Evolutionary conservation across 345 rosid genomes (phyloP), one percentile per base, ranked within the genome.

Genomic region (Eucalyptus cloeziana): DNA sequence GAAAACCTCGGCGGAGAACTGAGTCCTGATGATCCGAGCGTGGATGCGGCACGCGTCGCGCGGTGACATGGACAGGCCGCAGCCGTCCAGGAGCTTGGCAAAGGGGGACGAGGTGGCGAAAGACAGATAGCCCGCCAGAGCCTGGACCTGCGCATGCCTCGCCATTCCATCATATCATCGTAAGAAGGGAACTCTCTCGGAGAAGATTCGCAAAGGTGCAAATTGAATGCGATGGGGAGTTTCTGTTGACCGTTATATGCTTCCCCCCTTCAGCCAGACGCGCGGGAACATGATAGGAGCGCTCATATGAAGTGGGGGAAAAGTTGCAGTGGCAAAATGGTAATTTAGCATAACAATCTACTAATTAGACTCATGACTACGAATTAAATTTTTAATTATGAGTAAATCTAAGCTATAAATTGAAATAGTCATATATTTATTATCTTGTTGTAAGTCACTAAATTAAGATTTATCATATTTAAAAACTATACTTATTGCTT

Each of bases 41-140:
- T 50, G 52, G 52, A 15, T 15, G 52, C 1, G 52, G 52, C 94
- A 90, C 22, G 92, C 88, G 33, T 92, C 90, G 17, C 33, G 89
- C n/a, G n/a, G n/a, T n/a, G n/a, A n/a, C n/a, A n/a, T n/a, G n/a
- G n/a, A n/a, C n/a, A n/a, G n/a, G n/a, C n/a, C n/a, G n/a, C 96
- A 95, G 7, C 92, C 91, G 92, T 94, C 99, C 91, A 94, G 90
- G 86, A 94, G 94, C 90, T 92, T 94, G 3, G 99, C 94, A 15
- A 95, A 93, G 37, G 97, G 93, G 43, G 97, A 93, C 3, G 99
- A 95, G 86, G 94, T 90, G 13, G 71, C 30, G 83, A 91, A 91
- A 76, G 93, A 90, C 87, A 92, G 89, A 92, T 92, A 93, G 69
- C 92, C 89, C 31, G 83, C 67, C 85, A 92, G 80, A 58, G 91